Conservation (phyloP, 805 yeast genomes). For the Barnettozyma wickerhamii region DNA sequence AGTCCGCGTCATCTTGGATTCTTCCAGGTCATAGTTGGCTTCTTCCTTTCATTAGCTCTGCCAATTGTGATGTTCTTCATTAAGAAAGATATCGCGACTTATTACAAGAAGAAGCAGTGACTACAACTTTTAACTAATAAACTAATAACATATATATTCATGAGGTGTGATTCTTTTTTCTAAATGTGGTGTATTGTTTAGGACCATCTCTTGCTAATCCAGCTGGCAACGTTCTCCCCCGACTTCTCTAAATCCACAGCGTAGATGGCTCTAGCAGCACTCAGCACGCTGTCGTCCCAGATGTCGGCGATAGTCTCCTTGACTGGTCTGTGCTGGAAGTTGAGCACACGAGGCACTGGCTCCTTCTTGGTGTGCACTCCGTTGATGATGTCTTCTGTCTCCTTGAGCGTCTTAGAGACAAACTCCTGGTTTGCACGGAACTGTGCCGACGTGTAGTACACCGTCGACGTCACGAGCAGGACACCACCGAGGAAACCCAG, state of each 20-base stretch:
- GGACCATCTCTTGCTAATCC: slow-evolving; percentile 3
- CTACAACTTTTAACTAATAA: neutral
- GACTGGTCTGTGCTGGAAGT: slow-evolving; percentile 42
- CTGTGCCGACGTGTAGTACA: slow-evolving; percentile 57
- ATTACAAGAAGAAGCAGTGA: slow-evolving; percentile 34
- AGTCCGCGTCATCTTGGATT: slow-evolving; percentile 60
- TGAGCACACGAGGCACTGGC: slow-evolving; percentile 41
- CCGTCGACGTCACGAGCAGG: slow-evolving; percentile 55
- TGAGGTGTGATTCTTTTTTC: neutral
- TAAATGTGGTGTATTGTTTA: neutral
- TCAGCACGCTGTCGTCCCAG: slow-evolving; percentile 73
- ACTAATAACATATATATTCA: neutral
- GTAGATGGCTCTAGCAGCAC: slow-evolving; percentile 61
- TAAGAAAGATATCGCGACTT: slow-evolving; percentile 46
- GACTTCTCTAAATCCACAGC: slow-evolving; percentile 43
- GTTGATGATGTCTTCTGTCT: slow-evolving; percentile 46
- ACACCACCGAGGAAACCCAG: slow-evolving; percentile 57
- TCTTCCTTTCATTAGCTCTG: slow-evolving; percentile 47
- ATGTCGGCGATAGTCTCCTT: slow-evolving; percentile 67
- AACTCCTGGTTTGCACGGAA: slow-evolving; percentile 43
- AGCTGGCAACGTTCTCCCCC: slow-evolving; percentile 7
- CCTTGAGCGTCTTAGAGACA: slow-evolving; percentile 43
- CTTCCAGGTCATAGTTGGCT: slow-evolving; percentile 44
- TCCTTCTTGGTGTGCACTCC: slow-evolving; percentile 42
- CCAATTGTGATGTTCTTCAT: slow-evolving; percentile 52